A percentile compares a stretch with the other conserved stretches of the same genome.
Evolutionary conservation across 2,329 filamentous ascomycete species (phyloP).

Genomic region (Alternaria triticina): DNA sequence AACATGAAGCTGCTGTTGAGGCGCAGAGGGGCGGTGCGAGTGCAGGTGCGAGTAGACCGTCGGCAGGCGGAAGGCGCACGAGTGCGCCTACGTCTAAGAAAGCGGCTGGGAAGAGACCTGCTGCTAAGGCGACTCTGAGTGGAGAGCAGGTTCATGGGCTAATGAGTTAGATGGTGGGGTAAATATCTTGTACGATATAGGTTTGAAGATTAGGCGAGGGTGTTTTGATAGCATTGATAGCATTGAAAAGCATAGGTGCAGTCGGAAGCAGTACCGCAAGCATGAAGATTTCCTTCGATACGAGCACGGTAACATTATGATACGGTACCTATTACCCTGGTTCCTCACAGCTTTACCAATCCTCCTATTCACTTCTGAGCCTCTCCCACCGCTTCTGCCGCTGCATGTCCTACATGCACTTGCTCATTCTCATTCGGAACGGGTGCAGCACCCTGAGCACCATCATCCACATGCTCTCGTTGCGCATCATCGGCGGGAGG

Average conservation of each 20-base stretch:
- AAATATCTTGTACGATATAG: not conserved
- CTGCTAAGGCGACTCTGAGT: slow-evolving; percentile 28
- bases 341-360: not conserved
- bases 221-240: not conserved
- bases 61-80: slow-evolving; percentile 1
- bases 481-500: not conserved
- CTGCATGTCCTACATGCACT: not conserved
- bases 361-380: not conserved
- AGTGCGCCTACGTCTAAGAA: slow-evolving; percentile 11
- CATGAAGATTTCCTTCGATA: not conserved
- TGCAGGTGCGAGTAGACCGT: not conserved
- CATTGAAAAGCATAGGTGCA: not conserved
- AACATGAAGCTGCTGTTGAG: slow-evolving; percentile 46
- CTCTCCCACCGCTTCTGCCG: not conserved
- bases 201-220: not conserved
- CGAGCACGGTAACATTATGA: not conserved
- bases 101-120: slow-evolving; percentile 21
- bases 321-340: not conserved
- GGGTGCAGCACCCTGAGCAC: not conserved
- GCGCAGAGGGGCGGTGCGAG: slow-evolving; percentile 19
- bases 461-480: not conserved
- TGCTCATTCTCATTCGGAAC: not conserved
- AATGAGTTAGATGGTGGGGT: slow-evolving; percentile 21
- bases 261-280: not conserved
- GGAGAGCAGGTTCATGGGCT: slow-evolving; percentile 34